Evolutionary conservation across 164 flowering plant genomes (phyloP).

Genomic region (Magnolia kwangsiensis): DNA sequence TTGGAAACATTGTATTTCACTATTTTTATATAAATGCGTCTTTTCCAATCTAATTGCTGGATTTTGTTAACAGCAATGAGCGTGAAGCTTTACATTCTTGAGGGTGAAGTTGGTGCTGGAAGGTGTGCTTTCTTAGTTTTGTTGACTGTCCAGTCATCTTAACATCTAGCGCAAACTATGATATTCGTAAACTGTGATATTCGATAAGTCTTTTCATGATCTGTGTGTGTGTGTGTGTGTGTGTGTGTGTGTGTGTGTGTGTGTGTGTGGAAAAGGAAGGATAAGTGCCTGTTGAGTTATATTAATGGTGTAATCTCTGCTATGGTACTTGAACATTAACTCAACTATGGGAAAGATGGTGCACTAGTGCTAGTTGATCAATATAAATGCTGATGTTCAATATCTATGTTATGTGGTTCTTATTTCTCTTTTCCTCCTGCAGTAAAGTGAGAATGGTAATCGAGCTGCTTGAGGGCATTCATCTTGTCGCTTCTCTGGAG

Average conservation of each 20-base stretch:
- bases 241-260: no score
- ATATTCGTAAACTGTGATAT: neutral
- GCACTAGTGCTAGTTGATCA: neutral
- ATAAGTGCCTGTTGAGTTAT: neutral
- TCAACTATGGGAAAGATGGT: neutral
- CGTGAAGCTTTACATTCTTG: slow-evolving; percentile 54
- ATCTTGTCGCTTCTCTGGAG: slow-evolving; percentile 80
- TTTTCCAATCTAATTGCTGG: slow-evolving; percentile 4
- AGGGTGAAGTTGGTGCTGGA: slow-evolving; percentile 74
- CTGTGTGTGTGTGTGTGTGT: neutral
- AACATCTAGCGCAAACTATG: no score
- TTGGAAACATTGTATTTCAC: neutral
- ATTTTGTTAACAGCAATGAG: slow-evolving; percentile 65
- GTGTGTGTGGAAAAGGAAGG: neutral
- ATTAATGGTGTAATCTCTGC: slow-evolving; percentile 2
- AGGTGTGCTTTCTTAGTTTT: slow-evolving; percentile 50
- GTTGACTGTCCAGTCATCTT: neutral
- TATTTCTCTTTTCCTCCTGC: slow-evolving; percentile 26
- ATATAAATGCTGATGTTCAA: no score
- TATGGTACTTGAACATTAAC: neutral
- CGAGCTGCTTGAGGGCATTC: slow-evolving; percentile 87
- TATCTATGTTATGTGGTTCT: neutral
- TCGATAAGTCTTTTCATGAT: neutral
- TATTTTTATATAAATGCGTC: neutral
- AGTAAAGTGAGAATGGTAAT: slow-evolving; percentile 80